phyloP scores from a whole-genome alignment of 768 basidiomycete genomes.

The Suillus lakei region DNA sequence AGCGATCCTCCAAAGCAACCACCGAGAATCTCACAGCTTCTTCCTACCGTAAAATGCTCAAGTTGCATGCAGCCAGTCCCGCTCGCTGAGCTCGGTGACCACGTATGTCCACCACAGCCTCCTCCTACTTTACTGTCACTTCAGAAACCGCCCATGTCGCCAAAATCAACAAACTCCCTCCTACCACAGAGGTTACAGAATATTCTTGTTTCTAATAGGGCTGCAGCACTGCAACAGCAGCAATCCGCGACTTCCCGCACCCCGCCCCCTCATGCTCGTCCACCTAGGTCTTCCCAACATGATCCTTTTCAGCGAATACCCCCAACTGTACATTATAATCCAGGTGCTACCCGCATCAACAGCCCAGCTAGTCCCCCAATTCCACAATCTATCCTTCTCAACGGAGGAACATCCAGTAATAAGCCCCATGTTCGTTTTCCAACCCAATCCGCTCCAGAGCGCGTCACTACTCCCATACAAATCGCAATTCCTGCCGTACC shows the following conservation, averaged over 20 bases:
- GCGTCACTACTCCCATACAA: conserved; percentile 20
- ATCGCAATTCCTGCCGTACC: conserved; percentile 19
- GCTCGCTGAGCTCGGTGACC: conserved; percentile 74
- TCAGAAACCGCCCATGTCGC: conserved; percentile 41
- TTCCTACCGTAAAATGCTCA: conserved; percentile 88
- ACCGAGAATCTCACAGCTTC: conserved; percentile 58
- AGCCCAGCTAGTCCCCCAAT: neutral
- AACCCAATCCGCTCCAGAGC: conserved; percentile 17
- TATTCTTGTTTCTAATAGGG: conserved; percentile 37
- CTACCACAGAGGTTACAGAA: conserved; percentile 56
- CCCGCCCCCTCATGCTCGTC: conserved; percentile 12
- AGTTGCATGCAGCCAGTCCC: conserved; percentile 74
- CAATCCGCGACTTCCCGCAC: conserved; percentile 15
- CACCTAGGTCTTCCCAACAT: conserved; percentile 18
- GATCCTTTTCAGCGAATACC: conserved; percentile 33
- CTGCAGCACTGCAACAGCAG: conserved; percentile 16
- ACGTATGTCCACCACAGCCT: conserved; percentile 66
- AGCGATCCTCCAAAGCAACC: conserved; percentile 16
- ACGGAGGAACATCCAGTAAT: conserved; percentile 12
- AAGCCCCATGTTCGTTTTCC: conserved; percentile 10
- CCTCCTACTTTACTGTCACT: conserved; percentile 41
- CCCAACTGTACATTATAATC: conserved; percentile 25
- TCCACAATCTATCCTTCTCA: conserved; percentile 8
- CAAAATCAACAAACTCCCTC: conserved; percentile 47
- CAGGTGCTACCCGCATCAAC: neutral